These are phyloP conservation scores for Tarenaya hassleriana DNA, from an alignment of 345 rosid genomes.

Conservation along the genomic window DNA sequence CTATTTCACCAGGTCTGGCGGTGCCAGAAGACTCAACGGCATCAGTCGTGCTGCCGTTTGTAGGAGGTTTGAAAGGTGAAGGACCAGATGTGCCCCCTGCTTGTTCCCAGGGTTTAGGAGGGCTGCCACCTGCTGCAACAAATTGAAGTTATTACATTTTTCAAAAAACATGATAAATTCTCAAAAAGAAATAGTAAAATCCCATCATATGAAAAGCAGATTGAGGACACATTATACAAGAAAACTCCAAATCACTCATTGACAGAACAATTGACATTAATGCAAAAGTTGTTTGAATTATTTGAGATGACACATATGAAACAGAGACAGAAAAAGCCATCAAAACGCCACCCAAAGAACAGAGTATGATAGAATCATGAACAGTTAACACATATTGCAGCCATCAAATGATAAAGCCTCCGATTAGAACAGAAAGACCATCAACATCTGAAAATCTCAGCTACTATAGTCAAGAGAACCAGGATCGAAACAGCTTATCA, in stretches of 20 bases:
- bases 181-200: conserved; percentile 3
- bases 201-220: neutral
- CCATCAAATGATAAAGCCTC: neutral
- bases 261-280: neutral
- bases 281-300: neutral
- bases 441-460: neutral
- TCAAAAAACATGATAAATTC: neutral
- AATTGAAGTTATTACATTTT: neutral
- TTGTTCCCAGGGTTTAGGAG: conserved; percentile 99
- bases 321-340: neutral
- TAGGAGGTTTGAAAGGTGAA: conserved; percentile 85
- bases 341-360: neutral
- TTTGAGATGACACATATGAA: neutral
- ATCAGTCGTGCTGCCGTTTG: conserved; percentile 76
- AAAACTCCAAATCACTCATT: neutral
- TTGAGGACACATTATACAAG: neutral
- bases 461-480: neutral
- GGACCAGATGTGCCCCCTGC: conserved; percentile 65
- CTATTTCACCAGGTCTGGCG: conserved; percentile 77
- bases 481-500: neutral
- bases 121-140: conserved; percentile 41
- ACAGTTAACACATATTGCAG: neutral
- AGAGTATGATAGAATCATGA: neutral
- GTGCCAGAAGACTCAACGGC: conserved; percentile 97
- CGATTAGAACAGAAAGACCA: neutral